Conservation (phyloP, 176 grass and related monocot genomes). For the Cenchrus fungigraminus region DNA sequence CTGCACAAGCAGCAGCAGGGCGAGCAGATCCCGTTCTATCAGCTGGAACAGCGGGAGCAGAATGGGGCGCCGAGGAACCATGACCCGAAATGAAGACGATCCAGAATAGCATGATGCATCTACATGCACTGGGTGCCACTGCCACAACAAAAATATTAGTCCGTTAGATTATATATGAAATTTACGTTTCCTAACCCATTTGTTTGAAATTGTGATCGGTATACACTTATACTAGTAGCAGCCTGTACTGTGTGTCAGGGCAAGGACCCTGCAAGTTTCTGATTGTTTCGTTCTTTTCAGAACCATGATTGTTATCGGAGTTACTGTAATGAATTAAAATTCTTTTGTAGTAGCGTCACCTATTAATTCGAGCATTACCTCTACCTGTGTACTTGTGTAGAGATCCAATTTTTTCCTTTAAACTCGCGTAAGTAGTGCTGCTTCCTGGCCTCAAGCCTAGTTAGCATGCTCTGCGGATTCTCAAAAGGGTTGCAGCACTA, state of each 20-base stretch:
- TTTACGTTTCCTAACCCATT: conserved; percentile 66
- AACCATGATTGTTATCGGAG: conserved; percentile 40
- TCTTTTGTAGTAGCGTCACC: conserved; percentile 35
- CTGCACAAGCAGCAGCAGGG: conserved; percentile 59
- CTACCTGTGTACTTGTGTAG: neutral
- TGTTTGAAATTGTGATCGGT: conserved; percentile 42
- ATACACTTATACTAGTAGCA: conserved; percentile 10
- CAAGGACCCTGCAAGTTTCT: conserved; percentile 40
- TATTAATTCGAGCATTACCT: neutral
- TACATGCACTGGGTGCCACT: neutral
- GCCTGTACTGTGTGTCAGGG: conserved; percentile 34
- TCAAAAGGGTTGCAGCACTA: too few relatives aligned
- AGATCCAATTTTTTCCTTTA: neutral
- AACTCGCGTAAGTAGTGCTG: neutral
- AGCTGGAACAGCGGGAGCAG: conserved; percentile 65
- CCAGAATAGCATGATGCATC: neutral
- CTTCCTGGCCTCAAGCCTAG: neutral
- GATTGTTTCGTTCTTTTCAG: conserved; percentile 50
- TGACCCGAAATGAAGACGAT: conserved; percentile 43
- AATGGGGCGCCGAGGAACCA: conserved; percentile 48
- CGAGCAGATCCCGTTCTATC: conserved; percentile 71
- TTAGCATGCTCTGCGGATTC: too few relatives aligned
- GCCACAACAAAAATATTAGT: conserved; percentile 26
- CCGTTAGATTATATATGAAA: conserved; percentile 33
- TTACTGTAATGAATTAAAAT: conserved; percentile 47